Base-by-base conservation (phyloP, 495 filamentous ascomycete species). In the Aspergillus incahuasiensis region DNA sequence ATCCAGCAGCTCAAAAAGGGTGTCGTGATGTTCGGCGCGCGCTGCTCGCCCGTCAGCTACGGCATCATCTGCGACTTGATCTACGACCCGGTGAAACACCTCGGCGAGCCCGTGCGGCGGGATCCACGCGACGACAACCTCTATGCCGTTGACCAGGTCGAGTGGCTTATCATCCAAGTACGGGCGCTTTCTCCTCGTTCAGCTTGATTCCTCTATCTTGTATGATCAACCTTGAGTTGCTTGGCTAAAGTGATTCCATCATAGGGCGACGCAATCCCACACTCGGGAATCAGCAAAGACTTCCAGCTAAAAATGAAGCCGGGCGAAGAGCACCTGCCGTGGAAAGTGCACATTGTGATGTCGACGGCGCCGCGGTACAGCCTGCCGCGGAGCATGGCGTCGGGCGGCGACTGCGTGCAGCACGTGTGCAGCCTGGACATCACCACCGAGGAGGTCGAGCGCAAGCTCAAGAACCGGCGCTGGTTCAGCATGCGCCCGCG, bases 1-100 rank as follows among this genome's bases (percentile, higher is more conserved):
- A 68, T 76, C 15, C 77, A 83, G 50, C 70, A 73, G 34, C 63
- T 81, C 21, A 71, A 74, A 28, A 70, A 69, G 1, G 70, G 67
- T 9, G 67, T 66, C 0, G 56, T 63, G 0, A 73, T 80, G 8
- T 72, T 82, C 51, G 70, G 68, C 32, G 68, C 73, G 43, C 63
- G 80, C 42, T 74, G 79, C 49, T 79, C 77, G 4, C 74, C 81
- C n/a, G 68, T 78, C 5, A 83, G 79, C 55, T 84, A 83, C 63
- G 82, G 80, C 0, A 72, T 84, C 5, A 58, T 81, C 11, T 79
- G 77, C 35, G 67, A 71, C 39, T 63, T 76, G 45, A 56, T 68
- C 8, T 84, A 81, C 41, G 63, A 79, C 30, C 70, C 75, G 0
- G 59, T 48, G 2, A 66, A 70, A 18, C 81, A 84, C 51, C 22